Evolutionary conservation across 1,284 basidiomycete genomes (phyloP), one percentile per base, ranked within the genome.

Genomic region (Porodaedalea pini): DNA sequence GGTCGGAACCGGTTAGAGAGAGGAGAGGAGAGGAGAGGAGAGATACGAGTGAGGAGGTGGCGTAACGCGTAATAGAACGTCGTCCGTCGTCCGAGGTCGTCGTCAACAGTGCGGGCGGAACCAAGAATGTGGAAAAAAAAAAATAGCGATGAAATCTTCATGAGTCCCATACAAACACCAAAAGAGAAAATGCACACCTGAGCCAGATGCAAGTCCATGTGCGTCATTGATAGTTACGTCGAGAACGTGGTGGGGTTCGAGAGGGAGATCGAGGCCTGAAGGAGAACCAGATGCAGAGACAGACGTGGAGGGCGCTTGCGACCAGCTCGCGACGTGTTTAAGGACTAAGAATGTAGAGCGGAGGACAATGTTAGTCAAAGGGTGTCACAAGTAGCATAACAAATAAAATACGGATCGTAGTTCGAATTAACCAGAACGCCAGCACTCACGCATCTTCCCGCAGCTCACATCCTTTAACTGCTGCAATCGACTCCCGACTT

Each of bases 401-500:
- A n/a, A n/a, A n/a, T n/a, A n/a, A n/a, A n/a, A n/a, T n/a, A n/a
- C n/a, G n/a, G n/a, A n/a, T n/a, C n/a, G n/a, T n/a, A n/a, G n/a
- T n/a, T n/a, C n/a, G n/a, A n/a, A n/a, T n/a, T n/a, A 29, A 45
- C 13, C 19, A 40, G 39, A 61, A 51, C 62, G 43, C 17, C 13
- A 47, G 56, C 43, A 77, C 84, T 70, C 65, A 87, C 85, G 73
- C 66, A 79, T 74, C 66, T 84, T 83, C 43, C 83, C 84, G 47
- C 82, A 81, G 62, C 78, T 77, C 2, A 84, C 84, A 68, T 87
- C 84, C 63, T 85, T 73, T 51, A 88, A 76, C 64, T 88, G 85
- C 67, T 88, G 86, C 34, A 88, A 74, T 52, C 85, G 83, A 65
- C 83, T 86, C 51, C 85, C 86, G 41, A 88, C 85, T 69, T 88